Evolutionary conservation across 2,329 filamentous ascomycete species (phyloP).

Genomic region (Drechslerella coelobrocha): DNA sequence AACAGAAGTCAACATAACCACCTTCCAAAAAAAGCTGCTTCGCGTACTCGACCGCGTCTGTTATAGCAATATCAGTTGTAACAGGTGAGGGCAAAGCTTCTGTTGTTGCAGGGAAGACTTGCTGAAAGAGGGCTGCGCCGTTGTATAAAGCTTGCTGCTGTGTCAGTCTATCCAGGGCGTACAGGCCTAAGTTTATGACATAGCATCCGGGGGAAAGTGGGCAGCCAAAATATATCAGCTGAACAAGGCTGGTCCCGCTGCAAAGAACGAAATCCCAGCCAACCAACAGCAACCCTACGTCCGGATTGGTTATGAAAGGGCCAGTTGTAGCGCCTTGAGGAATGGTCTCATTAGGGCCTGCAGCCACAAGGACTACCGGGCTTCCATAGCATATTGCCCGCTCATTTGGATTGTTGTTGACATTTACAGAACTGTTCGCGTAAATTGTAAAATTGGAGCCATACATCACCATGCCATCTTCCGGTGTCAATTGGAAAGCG

Average conservation of each 20-base stretch:
- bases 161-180: slow-evolving; percentile 6
- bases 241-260: background rate
- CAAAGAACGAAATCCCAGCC: slow-evolving; percentile 13
- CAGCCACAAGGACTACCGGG: slow-evolving; percentile 7
- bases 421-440: slow-evolving; percentile 29
- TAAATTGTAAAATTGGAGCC: slow-evolving; percentile 18
- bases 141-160: slow-evolving; percentile 34
- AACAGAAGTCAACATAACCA: slow-evolving; percentile 36
- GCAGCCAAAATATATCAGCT: slow-evolving; percentile 8
- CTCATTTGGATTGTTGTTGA: slow-evolving; percentile 2
- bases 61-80: slow-evolving; percentile 11
- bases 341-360: background rate
- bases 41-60: slow-evolving; percentile 16
- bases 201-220: slow-evolving; percentile 10
- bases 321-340: slow-evolving; percentile 21
- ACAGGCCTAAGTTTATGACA: slow-evolving; percentile 13
- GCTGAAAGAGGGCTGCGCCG: slow-evolving; percentile 3
- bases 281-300: slow-evolving; percentile 13
- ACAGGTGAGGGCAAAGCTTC: background rate
- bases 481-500: slow-evolving; percentile 22
- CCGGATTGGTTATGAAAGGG: slow-evolving; percentile 33
- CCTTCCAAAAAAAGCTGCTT: slow-evolving; percentile 27
- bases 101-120: background rate
- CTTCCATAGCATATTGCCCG: slow-evolving; percentile 19
- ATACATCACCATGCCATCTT: slow-evolving; percentile 23